Percentiles rank a stretch among this genome's conserved stretches.
Evolutionary conservation across 352 stramenopile genomes (phyloP).

Genomic region (Phytophthora meadii): DNA sequence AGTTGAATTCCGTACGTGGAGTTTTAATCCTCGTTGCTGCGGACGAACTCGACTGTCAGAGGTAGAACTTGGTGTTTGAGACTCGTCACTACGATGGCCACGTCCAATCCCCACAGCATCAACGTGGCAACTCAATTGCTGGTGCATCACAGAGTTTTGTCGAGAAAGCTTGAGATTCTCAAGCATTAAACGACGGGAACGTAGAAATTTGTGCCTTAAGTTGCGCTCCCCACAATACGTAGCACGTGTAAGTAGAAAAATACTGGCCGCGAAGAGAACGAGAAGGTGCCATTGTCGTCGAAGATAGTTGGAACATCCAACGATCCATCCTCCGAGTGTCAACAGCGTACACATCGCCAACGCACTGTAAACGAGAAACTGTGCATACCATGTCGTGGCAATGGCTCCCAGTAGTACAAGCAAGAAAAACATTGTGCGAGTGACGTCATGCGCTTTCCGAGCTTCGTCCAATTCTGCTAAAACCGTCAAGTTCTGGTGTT

Average conservation of each 20-base stretch:
- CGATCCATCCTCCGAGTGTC: slow-evolving; percentile 45
- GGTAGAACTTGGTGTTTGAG: not conserved
- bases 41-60: slow-evolving; percentile 8
- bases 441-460: slow-evolving; percentile 41
- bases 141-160: slow-evolving; percentile 74
- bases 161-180: slow-evolving; percentile 68
- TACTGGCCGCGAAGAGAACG: slow-evolving; percentile 43
- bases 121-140: slow-evolving; percentile 68
- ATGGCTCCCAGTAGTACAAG: slow-evolving; percentile 56
- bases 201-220: slow-evolving; percentile 60
- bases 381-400: slow-evolving; percentile 62
- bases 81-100: slow-evolving; percentile 11
- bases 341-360: slow-evolving; percentile 36
- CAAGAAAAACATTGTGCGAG: slow-evolving; percentile 60
- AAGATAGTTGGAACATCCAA: slow-evolving; percentile 30
- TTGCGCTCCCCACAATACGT: slow-evolving; percentile 52
- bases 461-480: slow-evolving; percentile 24
- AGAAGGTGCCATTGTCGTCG: slow-evolving; percentile 59
- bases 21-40: slow-evolving; percentile 3
- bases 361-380: slow-evolving; percentile 54
- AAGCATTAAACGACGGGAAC: slow-evolving; percentile 61
- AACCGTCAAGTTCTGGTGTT: slow-evolving; percentile 14
- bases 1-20: slow-evolving; percentile 2
- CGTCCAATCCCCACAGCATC: slow-evolving; percentile 62
- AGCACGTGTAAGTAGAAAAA: slow-evolving; percentile 46